These are phyloP conservation scores for Hypoxylon sp. DNA, from an alignment of 2,329 filamentous ascomycete species.

Conservation along the genomic window DNA sequence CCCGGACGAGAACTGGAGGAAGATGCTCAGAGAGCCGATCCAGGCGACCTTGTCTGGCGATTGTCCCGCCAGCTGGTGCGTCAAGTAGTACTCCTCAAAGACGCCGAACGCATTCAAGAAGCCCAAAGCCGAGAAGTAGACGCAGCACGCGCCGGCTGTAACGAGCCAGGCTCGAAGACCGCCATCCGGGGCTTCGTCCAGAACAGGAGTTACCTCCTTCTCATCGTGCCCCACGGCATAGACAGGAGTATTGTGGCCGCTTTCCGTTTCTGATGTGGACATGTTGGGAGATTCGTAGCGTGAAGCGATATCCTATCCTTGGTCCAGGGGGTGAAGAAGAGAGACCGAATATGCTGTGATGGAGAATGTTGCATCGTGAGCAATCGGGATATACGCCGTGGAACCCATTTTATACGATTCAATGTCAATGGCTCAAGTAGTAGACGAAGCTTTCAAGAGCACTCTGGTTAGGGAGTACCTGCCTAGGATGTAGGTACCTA, in stretches of 20 bases:
- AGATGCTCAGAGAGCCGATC: conserved; percentile 47
- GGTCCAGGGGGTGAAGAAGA: neutral
- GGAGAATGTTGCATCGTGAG: neutral
- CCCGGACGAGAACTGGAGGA: conserved; percentile 44
- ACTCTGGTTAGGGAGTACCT: no score
- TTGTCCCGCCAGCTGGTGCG: conserved; percentile 39
- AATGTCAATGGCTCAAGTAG: neutral
- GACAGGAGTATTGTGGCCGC: conserved; percentile 1
- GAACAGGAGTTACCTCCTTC: neutral
- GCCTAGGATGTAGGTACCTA: no score
- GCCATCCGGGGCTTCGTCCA: conserved; percentile 34
- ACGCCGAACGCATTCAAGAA: conserved; percentile 50
- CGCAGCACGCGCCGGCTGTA: conserved; percentile 32
- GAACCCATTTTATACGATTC: conserved; percentile 13
- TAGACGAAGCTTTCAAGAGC: neutral
- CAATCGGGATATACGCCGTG: neutral
- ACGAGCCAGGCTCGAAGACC: conserved; percentile 45
- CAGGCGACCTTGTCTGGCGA: conserved; percentile 46
- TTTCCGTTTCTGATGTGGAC: conserved; percentile 11
- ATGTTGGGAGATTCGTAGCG: conserved; percentile 8
- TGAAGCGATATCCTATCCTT: neutral
- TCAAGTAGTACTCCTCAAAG: conserved; percentile 48
- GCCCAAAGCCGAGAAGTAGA: conserved; percentile 47
- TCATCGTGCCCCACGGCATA: neutral
- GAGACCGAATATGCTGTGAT: neutral